A percentile compares a stretch with the other conserved stretches of the same genome.
These are phyloP conservation scores for Gossypium gossypioides DNA, from an alignment of 441 rosid genomes.

Conservation along the genomic window DNA sequence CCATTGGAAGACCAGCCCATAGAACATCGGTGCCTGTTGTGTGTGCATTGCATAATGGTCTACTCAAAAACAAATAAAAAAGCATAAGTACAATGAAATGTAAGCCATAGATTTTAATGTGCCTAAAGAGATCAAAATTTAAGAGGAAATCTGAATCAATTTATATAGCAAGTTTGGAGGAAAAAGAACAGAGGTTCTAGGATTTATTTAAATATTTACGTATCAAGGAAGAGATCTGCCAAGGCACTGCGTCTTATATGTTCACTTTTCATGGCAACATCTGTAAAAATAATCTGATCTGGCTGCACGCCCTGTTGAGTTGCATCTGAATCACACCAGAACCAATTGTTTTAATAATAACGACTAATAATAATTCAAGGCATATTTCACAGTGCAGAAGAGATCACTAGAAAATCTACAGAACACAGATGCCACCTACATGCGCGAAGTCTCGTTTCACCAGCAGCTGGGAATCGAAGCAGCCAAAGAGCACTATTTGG, in stretches of 20 bases:
- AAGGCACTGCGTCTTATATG: conserved; percentile 91
- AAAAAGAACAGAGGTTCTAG: not conserved
- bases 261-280: conserved; percentile 93
- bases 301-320: conserved; percentile 69
- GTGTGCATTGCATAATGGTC: conserved; percentile 96
- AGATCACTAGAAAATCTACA: not conserved
- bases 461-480: conserved; percentile 94
- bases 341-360: not conserved
- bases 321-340: conserved; percentile 53
- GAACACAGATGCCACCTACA: conserved; percentile 35
- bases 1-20: conserved; percentile 98
- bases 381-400: not conserved
- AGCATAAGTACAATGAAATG: not conserved
- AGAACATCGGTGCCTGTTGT: conserved; percentile 93
- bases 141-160: not conserved
- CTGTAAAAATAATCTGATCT: conserved; percentile 89
- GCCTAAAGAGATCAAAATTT: not conserved
- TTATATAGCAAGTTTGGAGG: not conserved
- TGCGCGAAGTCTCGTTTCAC: conserved; percentile 78
- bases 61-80: conserved; percentile 18
- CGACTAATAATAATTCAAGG: not conserved
- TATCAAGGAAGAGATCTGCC: conserved; percentile 91
- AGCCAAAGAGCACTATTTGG: conserved; percentile 97
- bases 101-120: not conserved
- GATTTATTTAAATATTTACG: conserved; percentile 37